These are phyloP conservation scores for Populus ilicifolia DNA, from an alignment of 345 rosid species.

Conservation along the genomic window DNA sequence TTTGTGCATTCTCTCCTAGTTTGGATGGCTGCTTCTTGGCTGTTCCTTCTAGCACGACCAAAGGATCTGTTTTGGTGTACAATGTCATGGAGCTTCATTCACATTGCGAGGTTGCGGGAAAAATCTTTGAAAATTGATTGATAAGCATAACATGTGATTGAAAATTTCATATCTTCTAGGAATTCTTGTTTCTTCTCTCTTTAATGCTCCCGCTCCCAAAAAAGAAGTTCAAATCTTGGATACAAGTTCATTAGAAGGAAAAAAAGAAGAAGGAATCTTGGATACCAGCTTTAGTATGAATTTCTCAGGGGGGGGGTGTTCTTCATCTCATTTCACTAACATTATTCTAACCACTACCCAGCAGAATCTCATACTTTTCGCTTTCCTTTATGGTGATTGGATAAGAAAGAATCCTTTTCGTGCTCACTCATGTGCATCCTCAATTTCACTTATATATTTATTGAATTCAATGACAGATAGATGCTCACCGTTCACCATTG, in stretches of 20 bases:
- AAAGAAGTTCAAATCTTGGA: too few species aligned
- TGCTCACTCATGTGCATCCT: background rate
- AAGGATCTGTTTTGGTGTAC: slow-evolving; percentile 82
- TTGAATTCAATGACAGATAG: slow-evolving; percentile 53
- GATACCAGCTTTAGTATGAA: too few species aligned
- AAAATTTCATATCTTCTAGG: background rate
- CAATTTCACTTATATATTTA: background rate
- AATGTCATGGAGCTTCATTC: slow-evolving; percentile 73
- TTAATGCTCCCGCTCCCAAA: too few species aligned
- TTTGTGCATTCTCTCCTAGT: slow-evolving; percentile 80
- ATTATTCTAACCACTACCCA: too few species aligned
- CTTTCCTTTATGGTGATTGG: background rate
- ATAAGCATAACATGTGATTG: background rate
- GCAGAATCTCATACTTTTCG: background rate
- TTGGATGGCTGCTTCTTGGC: slow-evolving; percentile 88
- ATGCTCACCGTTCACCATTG: slow-evolving; percentile 81
- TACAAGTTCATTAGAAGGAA: too few species aligned
- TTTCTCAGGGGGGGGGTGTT: too few species aligned
- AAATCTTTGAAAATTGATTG: slow-evolving; percentile 4
- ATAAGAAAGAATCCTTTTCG: background rate
- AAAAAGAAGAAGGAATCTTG: too few species aligned
- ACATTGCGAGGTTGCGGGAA: slow-evolving; percentile 70
- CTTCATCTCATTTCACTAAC: background rate
- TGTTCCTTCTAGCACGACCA: slow-evolving; percentile 74
- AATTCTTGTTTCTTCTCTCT: too few species aligned